Conservation (phyloP, 2,329 filamentous ascomycete species). For the Penicillium hordei region DNA sequence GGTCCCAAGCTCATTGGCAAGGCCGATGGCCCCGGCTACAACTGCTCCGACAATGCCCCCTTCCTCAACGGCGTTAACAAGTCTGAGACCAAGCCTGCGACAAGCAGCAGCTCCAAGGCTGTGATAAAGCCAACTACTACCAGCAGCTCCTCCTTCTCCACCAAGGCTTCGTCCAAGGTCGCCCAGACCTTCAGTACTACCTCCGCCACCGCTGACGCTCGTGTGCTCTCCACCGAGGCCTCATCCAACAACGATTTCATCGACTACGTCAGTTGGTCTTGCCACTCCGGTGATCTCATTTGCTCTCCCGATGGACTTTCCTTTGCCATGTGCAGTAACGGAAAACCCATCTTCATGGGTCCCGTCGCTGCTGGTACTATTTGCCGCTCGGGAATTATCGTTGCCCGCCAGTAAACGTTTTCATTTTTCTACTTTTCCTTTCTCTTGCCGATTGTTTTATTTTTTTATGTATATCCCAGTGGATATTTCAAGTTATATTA, state of each 20-base stretch:
- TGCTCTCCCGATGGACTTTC: constrained; percentile 33
- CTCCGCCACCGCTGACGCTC: constrained; percentile 13
- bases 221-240: constrained; percentile 10
- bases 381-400: constrained; percentile 32
- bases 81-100: background rate
- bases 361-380: constrained; percentile 38
- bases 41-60: constrained; percentile 32
- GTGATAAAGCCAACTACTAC: background rate
- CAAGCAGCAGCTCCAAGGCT: background rate
- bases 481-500: background rate
- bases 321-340: constrained; percentile 38
- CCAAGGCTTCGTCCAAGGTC: constrained; percentile 16
- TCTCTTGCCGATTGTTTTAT: background rate
- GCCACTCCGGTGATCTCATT: constrained; percentile 32
- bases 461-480: background rate
- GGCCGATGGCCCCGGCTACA: constrained; percentile 38
- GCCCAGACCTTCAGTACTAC: constrained; percentile 13
- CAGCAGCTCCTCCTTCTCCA: background rate
- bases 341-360: constrained; percentile 38
- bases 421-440: background rate
- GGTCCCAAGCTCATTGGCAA: constrained; percentile 54
- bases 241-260: constrained; percentile 21
- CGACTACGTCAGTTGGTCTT: constrained; percentile 19
- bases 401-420: background rate
- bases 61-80: constrained; percentile 28